Percentiles rank a stretch among this genome's conserved stretches.
These are phyloP conservation scores for Carex cristatella DNA, from an alignment of 176 grass and related monocot genomes.

Conservation along the genomic window DNA sequence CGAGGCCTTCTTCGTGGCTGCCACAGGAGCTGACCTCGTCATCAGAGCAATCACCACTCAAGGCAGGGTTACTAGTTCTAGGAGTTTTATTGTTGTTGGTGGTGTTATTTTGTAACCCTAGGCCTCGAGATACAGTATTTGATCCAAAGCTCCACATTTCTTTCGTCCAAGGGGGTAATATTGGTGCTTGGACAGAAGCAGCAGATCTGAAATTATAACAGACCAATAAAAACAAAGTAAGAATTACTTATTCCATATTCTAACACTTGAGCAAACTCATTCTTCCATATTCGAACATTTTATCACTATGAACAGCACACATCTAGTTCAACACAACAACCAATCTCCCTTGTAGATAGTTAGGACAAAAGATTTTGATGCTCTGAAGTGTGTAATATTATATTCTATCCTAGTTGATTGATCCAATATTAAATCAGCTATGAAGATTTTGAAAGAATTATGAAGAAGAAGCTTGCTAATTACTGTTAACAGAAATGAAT, in stretches of 20 bases:
- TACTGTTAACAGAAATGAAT: not conserved
- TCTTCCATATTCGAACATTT: not conserved
- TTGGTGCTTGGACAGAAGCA: not conserved
- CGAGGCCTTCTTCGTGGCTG: conserved; percentile 65
- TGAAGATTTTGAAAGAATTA: not conserved
- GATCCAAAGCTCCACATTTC: conserved; percentile 25
- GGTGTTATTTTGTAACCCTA: conserved; percentile 9
- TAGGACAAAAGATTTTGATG: not conserved
- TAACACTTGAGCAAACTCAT: not conserved
- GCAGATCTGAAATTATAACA: not conserved
- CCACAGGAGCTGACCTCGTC: conserved; percentile 64
- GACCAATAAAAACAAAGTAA: not conserved
- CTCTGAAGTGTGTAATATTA: not conserved
- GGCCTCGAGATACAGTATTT: not conserved
- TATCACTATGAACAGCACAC: not conserved
- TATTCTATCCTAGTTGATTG: not conserved
- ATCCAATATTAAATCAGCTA: not conserved
- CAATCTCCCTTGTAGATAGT: not conserved
- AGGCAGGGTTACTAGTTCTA: not conserved
- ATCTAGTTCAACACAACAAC: not conserved
- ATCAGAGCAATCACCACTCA: conserved; percentile 46
- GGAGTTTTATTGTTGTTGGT: conserved; percentile 1
- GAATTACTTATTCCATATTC: not conserved
- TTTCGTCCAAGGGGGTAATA: not conserved
- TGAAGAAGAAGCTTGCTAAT: not conserved